Conservation (phyloP, 75 land plant genomes). For the Selaginella moellendorffii region DNA sequence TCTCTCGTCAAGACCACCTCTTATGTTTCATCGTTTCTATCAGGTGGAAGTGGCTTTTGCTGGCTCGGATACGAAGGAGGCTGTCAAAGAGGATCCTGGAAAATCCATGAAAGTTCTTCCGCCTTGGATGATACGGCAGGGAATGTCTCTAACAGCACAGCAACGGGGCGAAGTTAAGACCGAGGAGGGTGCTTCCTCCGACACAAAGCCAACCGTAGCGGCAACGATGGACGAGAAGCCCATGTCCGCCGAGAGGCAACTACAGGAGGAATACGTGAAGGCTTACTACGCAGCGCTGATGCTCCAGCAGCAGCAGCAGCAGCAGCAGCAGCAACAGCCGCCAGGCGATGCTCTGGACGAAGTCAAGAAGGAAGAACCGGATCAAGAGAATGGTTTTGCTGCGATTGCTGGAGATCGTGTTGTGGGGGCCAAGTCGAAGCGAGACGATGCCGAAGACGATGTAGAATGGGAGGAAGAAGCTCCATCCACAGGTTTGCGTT, state of each 20-base stretch:
- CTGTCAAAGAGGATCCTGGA: constrained; percentile 31
- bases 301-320: constrained; percentile 35
- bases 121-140: constrained; percentile 91
- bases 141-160: constrained; percentile 63
- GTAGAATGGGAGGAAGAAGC: constrained; percentile 87
- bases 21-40: constrained; percentile 14
- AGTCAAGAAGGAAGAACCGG: constrained; percentile 3
- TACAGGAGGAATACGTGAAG: constrained; percentile 67
- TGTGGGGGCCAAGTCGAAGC: constrained; percentile 49
- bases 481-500: constrained; percentile 28
- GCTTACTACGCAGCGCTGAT: constrained; percentile 68
- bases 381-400: constrained; percentile 4
- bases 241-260: constrained; percentile 9
- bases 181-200: constrained; percentile 13
- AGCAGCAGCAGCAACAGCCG: constrained; percentile 36
- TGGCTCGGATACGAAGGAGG: constrained; percentile 22
- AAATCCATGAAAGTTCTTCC: constrained; percentile 56
- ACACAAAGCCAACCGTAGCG: constrained; percentile 19
- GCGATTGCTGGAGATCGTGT: constrained; percentile 27
- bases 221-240: not conserved
- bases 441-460: constrained; percentile 44
- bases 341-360: constrained; percentile 22
- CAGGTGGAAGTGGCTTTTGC: constrained; percentile 87
- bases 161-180: constrained; percentile 64
- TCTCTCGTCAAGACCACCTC: not conserved